Evolutionary conservation across 192 early-diverging fungal genomes (phyloP).

Genomic region (Dissophora ornata): DNA sequence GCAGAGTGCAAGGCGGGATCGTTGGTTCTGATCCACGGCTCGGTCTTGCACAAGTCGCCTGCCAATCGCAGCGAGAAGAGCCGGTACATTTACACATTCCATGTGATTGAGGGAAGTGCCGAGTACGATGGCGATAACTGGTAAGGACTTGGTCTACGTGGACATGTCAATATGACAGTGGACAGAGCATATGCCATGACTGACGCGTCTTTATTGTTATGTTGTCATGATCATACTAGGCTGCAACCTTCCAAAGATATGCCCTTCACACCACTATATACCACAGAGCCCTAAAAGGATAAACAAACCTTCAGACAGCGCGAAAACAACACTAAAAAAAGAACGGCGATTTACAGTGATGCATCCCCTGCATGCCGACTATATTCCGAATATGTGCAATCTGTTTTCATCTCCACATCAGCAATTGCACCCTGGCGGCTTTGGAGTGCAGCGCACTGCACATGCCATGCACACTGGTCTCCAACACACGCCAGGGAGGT

Average conservation of each 20-base stretch:
- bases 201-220: too few species aligned
- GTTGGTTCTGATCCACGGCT: conserved; percentile 91
- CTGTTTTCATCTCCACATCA: too few species aligned
- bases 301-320: neutral
- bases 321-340: too few species aligned
- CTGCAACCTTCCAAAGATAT: conserved; percentile 52
- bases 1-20: conserved; percentile 73
- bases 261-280: conserved; percentile 54
- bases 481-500: too few species aligned
- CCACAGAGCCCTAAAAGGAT: conserved; percentile 8
- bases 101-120: conserved; percentile 83
- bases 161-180: neutral
- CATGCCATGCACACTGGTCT: too few species aligned
- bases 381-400: too few species aligned
- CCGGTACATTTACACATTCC: conserved; percentile 96
- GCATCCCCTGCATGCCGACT: too few species aligned
- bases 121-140: conserved; percentile 86
- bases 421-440: too few species aligned
- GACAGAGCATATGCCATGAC: too few species aligned
- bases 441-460: too few species aligned
- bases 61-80: conserved; percentile 81
- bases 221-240: conserved; percentile 23
- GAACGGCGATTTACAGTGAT: too few species aligned
- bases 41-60: conserved; percentile 84
- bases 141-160: conserved; percentile 55